Evolutionary conservation across 768 basidiomycete species (phyloP).

Genomic region (Phylloporus sp.): DNA sequence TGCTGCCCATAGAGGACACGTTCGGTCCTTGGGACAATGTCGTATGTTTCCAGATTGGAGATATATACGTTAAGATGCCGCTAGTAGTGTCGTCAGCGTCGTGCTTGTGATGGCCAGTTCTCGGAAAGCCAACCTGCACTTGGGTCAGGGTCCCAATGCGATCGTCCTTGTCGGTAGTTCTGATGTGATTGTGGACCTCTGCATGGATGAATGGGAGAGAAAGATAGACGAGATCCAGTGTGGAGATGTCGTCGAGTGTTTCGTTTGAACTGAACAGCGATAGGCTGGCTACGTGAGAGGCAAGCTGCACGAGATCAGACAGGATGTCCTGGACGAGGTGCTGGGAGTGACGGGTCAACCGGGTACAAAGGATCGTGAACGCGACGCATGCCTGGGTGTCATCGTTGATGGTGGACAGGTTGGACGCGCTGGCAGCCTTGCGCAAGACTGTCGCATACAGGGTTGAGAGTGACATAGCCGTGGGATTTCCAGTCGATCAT

Average conservation of each 20-base stretch:
- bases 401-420: slow-evolving; percentile 39
- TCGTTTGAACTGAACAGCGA: slow-evolving; percentile 84
- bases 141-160: slow-evolving; percentile 52
- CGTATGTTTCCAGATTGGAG: slow-evolving; percentile 55
- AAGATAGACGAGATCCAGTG: slow-evolving; percentile 70
- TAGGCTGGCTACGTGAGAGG: slow-evolving; percentile 51
- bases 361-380: not conserved
- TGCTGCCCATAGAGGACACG: slow-evolving; percentile 49
- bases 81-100: slow-evolving; percentile 32
- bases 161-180: slow-evolving; percentile 50
- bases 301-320: slow-evolving; percentile 50
- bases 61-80: slow-evolving; percentile 44
- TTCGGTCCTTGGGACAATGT: slow-evolving; percentile 59
- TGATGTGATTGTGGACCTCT: slow-evolving; percentile 58
- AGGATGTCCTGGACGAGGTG: slow-evolving; percentile 52
- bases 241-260: slow-evolving; percentile 74
- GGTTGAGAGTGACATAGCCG: slow-evolving; percentile 29
- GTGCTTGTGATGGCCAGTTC: slow-evolving; percentile 1
- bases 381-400: slow-evolving; percentile 40
- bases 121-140: slow-evolving; percentile 51
- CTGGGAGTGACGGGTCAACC: slow-evolving; percentile 34
- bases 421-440: slow-evolving; percentile 34
- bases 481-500: not conserved
- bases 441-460: slow-evolving; percentile 39
- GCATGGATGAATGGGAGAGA: slow-evolving; percentile 63